phyloP scores from a whole-genome alignment of 805 yeast genomes.

The Yueomyces sinensis region DNA sequence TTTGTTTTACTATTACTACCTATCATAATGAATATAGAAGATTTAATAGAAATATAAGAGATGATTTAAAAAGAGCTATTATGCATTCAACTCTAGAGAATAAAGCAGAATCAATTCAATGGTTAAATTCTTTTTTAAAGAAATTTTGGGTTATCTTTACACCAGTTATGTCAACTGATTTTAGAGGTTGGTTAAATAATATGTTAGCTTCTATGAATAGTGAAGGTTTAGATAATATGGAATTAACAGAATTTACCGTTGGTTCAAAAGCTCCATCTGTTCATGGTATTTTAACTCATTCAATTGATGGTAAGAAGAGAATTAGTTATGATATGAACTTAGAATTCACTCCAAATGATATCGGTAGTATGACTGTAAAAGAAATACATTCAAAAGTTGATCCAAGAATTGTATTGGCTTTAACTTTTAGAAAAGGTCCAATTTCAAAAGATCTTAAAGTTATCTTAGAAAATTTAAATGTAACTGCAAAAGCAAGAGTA shows the following conservation, averaged over 20 bases:
- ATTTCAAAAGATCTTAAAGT: slow-evolving; percentile 64
- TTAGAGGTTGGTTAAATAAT: slow-evolving; percentile 52
- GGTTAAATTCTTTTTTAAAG: slow-evolving; percentile 66
- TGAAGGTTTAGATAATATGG: slow-evolving; percentile 61
- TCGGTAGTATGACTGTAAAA: slow-evolving; percentile 69
- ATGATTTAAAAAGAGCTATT: slow-evolving; percentile 55
- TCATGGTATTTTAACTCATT: slow-evolving; percentile 56
- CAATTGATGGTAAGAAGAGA: slow-evolving; percentile 51
- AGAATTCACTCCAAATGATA: slow-evolving; percentile 69
- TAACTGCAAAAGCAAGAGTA: slow-evolving; percentile 55
- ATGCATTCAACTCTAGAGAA: slow-evolving; percentile 53
- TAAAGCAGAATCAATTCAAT: slow-evolving; percentile 60
- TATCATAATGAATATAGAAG: slow-evolving; percentile 65
- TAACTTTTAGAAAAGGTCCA: slow-evolving; percentile 69
- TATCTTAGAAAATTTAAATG: slow-evolving; percentile 68
- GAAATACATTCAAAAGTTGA: slow-evolving; percentile 58
- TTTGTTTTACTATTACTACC: slow-evolving; percentile 49
- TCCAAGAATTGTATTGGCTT: slow-evolving; percentile 73
- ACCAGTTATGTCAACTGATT: slow-evolving; percentile 74
- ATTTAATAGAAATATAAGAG: slow-evolving; percentile 60
- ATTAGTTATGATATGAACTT: slow-evolving; percentile 80
- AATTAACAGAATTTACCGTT: slow-evolving; percentile 64
- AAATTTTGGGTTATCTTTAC: slow-evolving; percentile 82
- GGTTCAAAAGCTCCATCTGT: slow-evolving; percentile 75
- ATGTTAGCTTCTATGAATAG: slow-evolving; percentile 60